Evolutionary conservation across 73 alveolate species (phyloP).

Genomic region (Chromera velia): DNA sequence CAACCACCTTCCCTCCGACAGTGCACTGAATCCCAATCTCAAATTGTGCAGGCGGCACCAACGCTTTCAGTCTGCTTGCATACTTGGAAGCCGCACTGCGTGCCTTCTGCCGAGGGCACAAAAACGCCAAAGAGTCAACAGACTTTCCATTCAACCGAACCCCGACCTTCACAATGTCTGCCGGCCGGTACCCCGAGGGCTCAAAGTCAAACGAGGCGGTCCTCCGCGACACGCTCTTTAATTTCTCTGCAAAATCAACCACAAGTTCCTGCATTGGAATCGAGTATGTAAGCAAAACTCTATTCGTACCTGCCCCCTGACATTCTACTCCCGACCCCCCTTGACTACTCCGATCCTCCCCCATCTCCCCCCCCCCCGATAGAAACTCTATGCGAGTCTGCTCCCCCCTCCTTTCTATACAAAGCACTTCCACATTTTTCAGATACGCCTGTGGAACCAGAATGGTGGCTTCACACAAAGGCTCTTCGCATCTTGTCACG

Average conservation of each 20-base stretch:
- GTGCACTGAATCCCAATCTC: conserved; percentile 71
- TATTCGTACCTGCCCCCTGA: no score
- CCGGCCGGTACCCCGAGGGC: conserved; percentile 58
- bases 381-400: conserved; percentile 8
- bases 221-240: no score
- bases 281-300: no score
- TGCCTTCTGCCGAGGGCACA: conserved; percentile 66
- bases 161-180: conserved; percentile 39
- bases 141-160: conserved; percentile 67
- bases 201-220: conserved; percentile 79
- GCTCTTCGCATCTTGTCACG: conserved; percentile 57
- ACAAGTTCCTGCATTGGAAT: no score
- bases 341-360: no score
- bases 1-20: conserved; percentile 77
- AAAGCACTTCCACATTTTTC: no score
- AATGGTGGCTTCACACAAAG: conserved; percentile 67
- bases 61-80: no score
- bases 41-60: no score
- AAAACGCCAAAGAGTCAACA: conserved; percentile 76
- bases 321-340: no score
- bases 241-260: no score
- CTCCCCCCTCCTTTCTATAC: conserved; percentile 34
- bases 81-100: not conserved
- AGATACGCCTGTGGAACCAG: conserved; percentile 69
- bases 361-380: no score